Evolutionary conservation across 1,284 basidiomycete genomes (phyloP).

Genomic region (Moniliophthora roreri): DNA sequence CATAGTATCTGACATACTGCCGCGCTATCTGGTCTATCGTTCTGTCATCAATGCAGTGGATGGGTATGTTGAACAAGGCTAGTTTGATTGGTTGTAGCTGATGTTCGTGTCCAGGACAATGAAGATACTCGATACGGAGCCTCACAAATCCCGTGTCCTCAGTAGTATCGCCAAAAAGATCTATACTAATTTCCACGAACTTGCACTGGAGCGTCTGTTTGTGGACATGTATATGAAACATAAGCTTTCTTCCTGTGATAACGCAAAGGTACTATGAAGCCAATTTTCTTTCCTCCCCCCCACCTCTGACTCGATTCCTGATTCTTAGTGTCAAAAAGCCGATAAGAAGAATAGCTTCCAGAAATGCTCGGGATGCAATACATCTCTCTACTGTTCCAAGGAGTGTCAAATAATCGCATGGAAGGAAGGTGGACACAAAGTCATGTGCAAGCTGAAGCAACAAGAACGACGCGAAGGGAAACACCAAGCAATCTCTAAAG

Average conservation of each 20-base stretch:
- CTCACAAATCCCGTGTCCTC: conserved; percentile 19
- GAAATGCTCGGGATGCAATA: conserved; percentile 33
- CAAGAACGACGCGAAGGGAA: conserved; percentile 32
- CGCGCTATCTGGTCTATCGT: conserved; percentile 35
- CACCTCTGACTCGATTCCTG: too few relatives aligned
- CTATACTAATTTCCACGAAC: too few relatives aligned
- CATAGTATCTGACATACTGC: conserved; percentile 29
- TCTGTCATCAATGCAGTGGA: conserved; percentile 33
- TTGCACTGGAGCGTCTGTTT: too few relatives aligned
- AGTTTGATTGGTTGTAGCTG: background rate
- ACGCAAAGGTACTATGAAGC: too few relatives aligned
- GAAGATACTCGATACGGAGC: conserved; percentile 19
- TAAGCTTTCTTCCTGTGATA: too few relatives aligned
- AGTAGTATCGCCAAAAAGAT: conserved; percentile 17
- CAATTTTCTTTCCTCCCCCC: too few relatives aligned
- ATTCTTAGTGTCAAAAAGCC: conserved; percentile 37
- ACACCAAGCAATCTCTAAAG: too few relatives aligned
- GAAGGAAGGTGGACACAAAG: conserved; percentile 37
- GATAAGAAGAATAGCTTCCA: conserved; percentile 33
- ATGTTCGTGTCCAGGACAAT: conserved; percentile 13
- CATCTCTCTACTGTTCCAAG: conserved; percentile 38
- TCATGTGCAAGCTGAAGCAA: conserved; percentile 37
- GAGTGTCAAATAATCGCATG: conserved; percentile 35
- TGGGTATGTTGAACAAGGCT: conserved; percentile 4
- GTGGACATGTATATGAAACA: too few relatives aligned